These are phyloP conservation scores for Coelastrella sp. DNA, from an alignment of 139 green algal species.

Conservation along the genomic window DNA sequence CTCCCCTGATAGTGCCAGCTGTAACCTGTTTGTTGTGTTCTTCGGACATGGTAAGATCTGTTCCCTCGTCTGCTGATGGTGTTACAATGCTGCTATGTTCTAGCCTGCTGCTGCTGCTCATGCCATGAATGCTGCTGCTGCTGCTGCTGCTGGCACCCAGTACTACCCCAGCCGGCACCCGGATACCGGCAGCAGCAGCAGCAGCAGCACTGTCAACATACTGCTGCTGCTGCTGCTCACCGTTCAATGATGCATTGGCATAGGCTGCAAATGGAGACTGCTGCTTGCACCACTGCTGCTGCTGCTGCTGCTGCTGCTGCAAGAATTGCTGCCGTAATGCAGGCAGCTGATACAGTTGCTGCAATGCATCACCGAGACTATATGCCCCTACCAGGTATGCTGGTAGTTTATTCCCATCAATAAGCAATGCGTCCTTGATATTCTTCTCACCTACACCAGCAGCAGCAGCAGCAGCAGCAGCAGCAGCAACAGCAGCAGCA, in stretches of 20 bases:
- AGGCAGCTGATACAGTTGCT: conserved; percentile 10
- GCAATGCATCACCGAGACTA: conserved; percentile 32
- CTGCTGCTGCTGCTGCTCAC: background rate
- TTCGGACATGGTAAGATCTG: too few species aligned
- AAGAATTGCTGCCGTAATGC: background rate
- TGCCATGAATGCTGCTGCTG: background rate
- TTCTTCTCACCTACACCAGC: conserved; percentile 20
- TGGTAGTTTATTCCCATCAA: conserved; percentile 33
- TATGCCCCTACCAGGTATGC: conserved; percentile 38
- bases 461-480: background rate
- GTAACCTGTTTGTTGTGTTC: background rate
- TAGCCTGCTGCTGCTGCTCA: conserved; percentile 5
- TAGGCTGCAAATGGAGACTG: conserved; percentile 31
- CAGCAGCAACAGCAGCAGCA: background rate
- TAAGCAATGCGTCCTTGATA: conserved; percentile 18
- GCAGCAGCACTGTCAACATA: background rate
- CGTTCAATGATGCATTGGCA: background rate
- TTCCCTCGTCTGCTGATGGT: too few species aligned
- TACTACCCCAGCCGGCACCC: conserved; percentile 10
- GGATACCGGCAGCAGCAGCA: conserved; percentile 20
- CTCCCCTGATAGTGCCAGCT: background rate
- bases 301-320: conserved; percentile 5
- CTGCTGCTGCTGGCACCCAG: conserved; percentile 14
- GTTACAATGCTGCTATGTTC: too few species aligned
- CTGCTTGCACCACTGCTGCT: conserved; percentile 36